Evolutionary conservation across 2,329 filamentous ascomycete genomes (phyloP).

Genomic region (Paraconiothyrium sp.): DNA sequence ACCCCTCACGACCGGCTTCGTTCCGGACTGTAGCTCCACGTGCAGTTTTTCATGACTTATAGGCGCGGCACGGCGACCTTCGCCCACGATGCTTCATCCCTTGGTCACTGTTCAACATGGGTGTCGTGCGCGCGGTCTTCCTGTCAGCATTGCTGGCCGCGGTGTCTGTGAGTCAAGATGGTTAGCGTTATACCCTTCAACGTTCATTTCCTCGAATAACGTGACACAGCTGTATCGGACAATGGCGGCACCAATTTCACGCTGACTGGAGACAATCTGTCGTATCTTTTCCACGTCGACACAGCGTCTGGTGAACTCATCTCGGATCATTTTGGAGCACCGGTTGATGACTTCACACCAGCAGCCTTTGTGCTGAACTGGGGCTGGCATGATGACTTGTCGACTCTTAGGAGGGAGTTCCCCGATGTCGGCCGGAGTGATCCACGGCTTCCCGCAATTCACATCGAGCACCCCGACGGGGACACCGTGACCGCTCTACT

Average conservation of each 20-base stretch:
- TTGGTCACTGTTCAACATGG: neutral
- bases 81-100: neutral
- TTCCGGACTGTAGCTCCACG: neutral
- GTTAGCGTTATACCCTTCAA: conserved; percentile 17
- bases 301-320: conserved; percentile 64
- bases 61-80: conserved; percentile 1
- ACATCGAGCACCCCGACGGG: conserved; percentile 67
- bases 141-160: conserved; percentile 27
- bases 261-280: conserved; percentile 65
- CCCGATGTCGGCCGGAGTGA: conserved; percentile 72
- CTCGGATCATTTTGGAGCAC: conserved; percentile 70
- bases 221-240: conserved; percentile 58
- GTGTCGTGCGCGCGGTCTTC: conserved; percentile 1
- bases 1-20: conserved; percentile 16
- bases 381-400: conserved; percentile 65
- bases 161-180: conserved; percentile 28
- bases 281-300: conserved; percentile 72
- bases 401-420: conserved; percentile 68
- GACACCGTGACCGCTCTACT: conserved; percentile 67
- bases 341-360: conserved; percentile 62
- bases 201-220: conserved; percentile 13
- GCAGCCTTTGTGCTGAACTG: conserved; percentile 50
- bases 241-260: conserved; percentile 65
- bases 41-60: conserved; percentile 1
- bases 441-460: conserved; percentile 68